Conservation (phyloP, 108 stramenopile genomes). For the Nitzschia sp. region DNA sequence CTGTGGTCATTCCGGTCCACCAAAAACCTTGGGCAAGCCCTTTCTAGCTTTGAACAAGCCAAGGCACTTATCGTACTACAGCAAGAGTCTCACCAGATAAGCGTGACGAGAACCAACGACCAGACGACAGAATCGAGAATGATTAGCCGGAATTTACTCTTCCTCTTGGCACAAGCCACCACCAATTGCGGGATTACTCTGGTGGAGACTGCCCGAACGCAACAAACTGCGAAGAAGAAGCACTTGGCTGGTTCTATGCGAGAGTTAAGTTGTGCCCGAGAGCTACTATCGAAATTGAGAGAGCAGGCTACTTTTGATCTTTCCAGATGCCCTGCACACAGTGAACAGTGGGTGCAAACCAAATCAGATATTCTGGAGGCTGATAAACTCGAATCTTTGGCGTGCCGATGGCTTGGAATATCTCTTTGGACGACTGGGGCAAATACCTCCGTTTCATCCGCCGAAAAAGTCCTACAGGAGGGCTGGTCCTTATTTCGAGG, state of each 20-base stretch:
- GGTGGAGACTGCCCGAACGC: slow-evolving; percentile 1
- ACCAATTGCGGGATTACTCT: slow-evolving; percentile 41
- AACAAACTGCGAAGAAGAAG: neutral
- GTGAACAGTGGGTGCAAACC: neutral
- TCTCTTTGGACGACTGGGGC: slow-evolving; percentile 15
- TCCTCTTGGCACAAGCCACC: slow-evolving; percentile 38
- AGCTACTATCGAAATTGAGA: neutral
- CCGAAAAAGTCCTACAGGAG: slow-evolving; percentile 13
- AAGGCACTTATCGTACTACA: slow-evolving; percentile 29
- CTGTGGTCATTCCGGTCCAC: slow-evolving; percentile 21
- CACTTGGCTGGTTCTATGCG: neutral
- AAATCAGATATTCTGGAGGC: slow-evolving; percentile 29
- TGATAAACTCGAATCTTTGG: slow-evolving; percentile 34
- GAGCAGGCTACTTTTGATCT: neutral
- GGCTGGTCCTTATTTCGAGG: slow-evolving; percentile 19
- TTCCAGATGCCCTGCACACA: neutral
- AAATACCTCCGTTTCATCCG: slow-evolving; percentile 15
- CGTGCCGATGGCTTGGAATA: slow-evolving; percentile 33
- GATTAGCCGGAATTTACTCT: slow-evolving; percentile 28
- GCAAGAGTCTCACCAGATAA: slow-evolving; percentile 12
- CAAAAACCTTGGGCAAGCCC: slow-evolving; percentile 18
- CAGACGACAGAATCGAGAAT: slow-evolving; percentile 8
- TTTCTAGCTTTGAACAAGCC: slow-evolving; percentile 29
- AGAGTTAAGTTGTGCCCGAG: neutral
- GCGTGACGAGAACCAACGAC: slow-evolving; percentile 6